Evolutionary conservation across 129 eudicot genomes (phyloP).

Genomic region (Smallanthus sonchifolius): DNA sequence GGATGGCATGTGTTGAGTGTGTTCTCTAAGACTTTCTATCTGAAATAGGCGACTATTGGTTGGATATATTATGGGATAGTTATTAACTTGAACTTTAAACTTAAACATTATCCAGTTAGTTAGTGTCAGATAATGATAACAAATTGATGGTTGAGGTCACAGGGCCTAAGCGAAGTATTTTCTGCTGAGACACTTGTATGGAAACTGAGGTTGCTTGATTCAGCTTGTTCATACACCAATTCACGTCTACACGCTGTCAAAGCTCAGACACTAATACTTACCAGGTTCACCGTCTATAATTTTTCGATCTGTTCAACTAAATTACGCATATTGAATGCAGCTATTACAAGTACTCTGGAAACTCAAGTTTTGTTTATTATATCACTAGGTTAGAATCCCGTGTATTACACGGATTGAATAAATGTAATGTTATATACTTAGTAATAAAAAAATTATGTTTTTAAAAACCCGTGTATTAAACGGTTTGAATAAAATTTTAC

Average conservation of each 20-base stretch:
- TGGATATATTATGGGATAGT: not conserved
- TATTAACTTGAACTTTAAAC: not conserved
- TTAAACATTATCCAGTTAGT: not conserved
- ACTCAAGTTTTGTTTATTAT: not conserved
- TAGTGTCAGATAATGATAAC: slow-evolving; percentile 8
- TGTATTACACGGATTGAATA: too few relatives aligned
- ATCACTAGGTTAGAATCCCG: too few relatives aligned
- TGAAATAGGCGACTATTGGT: not conserved
- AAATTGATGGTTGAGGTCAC: slow-evolving; percentile 31
- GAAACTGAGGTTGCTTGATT: slow-evolving; percentile 66
- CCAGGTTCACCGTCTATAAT: slow-evolving; percentile 47
- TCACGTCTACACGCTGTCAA: slow-evolving; percentile 78
- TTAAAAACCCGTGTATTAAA: too few relatives aligned
- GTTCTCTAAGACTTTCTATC: not conserved
- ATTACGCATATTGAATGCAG: not conserved
- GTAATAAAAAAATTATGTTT: too few relatives aligned
- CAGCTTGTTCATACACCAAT: slow-evolving; percentile 64
- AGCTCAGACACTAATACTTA: slow-evolving; percentile 66
- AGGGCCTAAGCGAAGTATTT: slow-evolving; percentile 50
- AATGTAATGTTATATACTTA: too few relatives aligned
- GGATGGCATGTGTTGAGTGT: not conserved
- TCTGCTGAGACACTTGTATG: slow-evolving; percentile 56
- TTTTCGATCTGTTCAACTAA: not conserved
- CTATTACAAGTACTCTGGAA: not conserved
- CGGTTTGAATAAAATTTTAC: too few relatives aligned